phyloP scores from a whole-genome alignment of 345 rosid genomes.

The Eucalyptus rudis region DNA sequence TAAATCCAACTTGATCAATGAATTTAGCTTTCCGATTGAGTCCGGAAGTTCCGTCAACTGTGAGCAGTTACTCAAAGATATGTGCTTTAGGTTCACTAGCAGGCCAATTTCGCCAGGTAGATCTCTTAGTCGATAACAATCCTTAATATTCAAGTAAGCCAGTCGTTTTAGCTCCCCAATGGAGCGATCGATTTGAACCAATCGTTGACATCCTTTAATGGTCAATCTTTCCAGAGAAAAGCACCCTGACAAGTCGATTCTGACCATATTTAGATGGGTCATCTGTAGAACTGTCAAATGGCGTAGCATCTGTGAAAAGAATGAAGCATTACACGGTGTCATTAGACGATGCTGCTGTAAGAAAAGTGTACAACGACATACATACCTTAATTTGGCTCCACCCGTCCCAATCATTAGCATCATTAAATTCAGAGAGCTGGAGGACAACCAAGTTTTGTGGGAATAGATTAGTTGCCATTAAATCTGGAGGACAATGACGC shows the following conservation, averaged over 20 bases:
- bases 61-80: background rate
- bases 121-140: background rate
- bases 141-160: background rate
- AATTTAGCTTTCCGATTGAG: background rate
- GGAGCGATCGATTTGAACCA: background rate
- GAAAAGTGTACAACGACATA: background rate
- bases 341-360: background rate
- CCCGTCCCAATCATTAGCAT: background rate
- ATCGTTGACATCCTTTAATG: no score
- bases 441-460: background rate
- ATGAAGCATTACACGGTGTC: background rate
- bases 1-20: background rate
- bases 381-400: background rate
- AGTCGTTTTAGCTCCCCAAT: background rate
- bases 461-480: background rate
- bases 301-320: background rate
- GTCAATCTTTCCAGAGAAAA: no score
- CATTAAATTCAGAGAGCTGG: background rate
- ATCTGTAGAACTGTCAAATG: background rate
- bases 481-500: background rate
- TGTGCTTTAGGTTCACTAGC: background rate
- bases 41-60: background rate
- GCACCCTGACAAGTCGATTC: background rate
- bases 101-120: background rate
- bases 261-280: background rate